Conservation (phyloP, 2,329 filamentous ascomycete genomes). For the Colletotrichum sp. region DNA sequence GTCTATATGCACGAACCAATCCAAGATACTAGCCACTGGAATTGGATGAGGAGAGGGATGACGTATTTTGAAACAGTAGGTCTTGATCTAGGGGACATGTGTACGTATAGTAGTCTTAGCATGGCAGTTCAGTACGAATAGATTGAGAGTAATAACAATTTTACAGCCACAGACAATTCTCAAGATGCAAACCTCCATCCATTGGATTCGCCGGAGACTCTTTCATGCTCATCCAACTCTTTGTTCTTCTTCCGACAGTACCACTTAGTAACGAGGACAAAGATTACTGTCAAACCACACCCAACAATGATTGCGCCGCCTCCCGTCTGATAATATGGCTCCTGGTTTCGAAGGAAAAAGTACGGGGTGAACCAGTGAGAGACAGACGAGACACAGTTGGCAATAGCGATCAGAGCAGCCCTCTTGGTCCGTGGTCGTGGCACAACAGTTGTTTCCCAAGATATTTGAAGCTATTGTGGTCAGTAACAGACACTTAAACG, state of each 20-base stretch:
- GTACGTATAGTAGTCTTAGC: background rate
- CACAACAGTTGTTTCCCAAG: conserved; percentile 47
- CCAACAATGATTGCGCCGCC: conserved; percentile 31
- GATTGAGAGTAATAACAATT: background rate
- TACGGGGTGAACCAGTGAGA: conserved; percentile 48
- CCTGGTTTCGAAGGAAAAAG: conserved; percentile 36
- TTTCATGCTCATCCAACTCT: conserved; percentile 23
- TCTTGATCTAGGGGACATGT: background rate
- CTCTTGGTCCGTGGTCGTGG: conserved; percentile 44
- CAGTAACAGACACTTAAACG: background rate
- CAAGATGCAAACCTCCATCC: conserved; percentile 15
- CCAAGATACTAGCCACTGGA: background rate
- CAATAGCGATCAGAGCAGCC: conserved; percentile 46
- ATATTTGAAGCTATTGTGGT: conserved; percentile 34
- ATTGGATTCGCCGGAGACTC: background rate
- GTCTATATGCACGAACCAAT: background rate
- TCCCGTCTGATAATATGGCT: conserved; percentile 33
- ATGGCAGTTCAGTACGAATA: background rate
- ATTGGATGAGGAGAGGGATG: background rate
- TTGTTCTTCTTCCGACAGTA: conserved; percentile 30
- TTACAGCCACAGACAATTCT: background rate
- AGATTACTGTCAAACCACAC: conserved; percentile 26
- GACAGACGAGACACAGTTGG: conserved; percentile 42
- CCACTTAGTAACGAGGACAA: conserved; percentile 24
- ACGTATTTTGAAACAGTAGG: background rate